A percentile compares a stretch with the other conserved stretches of the same genome.
Conservation (phyloP, 495 filamentous ascomycete genomes). For the Penicillium goetzii region DNA sequence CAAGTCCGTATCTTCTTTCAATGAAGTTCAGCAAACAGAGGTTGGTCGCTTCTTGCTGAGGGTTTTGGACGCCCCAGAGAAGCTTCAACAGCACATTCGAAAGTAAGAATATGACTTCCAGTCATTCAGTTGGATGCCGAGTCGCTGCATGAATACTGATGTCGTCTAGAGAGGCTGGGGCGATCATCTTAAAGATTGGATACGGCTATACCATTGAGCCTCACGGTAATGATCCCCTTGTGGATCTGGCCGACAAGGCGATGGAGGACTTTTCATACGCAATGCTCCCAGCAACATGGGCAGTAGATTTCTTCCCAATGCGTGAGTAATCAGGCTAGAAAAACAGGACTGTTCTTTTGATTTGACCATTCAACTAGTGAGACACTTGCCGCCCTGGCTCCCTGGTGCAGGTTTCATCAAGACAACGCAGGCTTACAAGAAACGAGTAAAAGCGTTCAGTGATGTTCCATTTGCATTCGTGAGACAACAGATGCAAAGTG, state of each 20-base stretch:
- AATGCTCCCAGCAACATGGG: constrained; percentile 40
- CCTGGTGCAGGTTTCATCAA: constrained; percentile 52
- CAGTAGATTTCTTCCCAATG: constrained; percentile 48
- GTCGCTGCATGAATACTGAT: not conserved
- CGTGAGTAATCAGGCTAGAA: constrained; percentile 11
- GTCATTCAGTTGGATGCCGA: not conserved
- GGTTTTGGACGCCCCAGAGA: constrained; percentile 39
- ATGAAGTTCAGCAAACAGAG: constrained; percentile 40
- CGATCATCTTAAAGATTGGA: constrained; percentile 49
- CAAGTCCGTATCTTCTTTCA: constrained; percentile 31
- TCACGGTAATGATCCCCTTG: constrained; percentile 44
- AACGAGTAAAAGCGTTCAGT: constrained; percentile 25
- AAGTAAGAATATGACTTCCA: constrained; percentile 27
- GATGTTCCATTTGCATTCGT: constrained; percentile 50
- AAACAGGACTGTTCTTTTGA: no score
- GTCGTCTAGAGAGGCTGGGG: constrained; percentile 37
- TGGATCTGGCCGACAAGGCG: constrained; percentile 42
- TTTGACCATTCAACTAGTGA: constrained; percentile 29
- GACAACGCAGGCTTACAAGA: constrained; percentile 36
- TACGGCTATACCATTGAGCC: constrained; percentile 55
- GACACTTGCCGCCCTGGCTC: constrained; percentile 49
- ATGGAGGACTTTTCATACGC: constrained; percentile 46
- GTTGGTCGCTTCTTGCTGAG: constrained; percentile 45
- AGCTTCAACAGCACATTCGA: constrained; percentile 38
- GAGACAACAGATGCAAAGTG: constrained; percentile 44